Percentiles rank a stretch among this genome's conserved stretches.
phyloP scores from a whole-genome alignment of 305 asterid species.

The Solanum chacoense region DNA sequence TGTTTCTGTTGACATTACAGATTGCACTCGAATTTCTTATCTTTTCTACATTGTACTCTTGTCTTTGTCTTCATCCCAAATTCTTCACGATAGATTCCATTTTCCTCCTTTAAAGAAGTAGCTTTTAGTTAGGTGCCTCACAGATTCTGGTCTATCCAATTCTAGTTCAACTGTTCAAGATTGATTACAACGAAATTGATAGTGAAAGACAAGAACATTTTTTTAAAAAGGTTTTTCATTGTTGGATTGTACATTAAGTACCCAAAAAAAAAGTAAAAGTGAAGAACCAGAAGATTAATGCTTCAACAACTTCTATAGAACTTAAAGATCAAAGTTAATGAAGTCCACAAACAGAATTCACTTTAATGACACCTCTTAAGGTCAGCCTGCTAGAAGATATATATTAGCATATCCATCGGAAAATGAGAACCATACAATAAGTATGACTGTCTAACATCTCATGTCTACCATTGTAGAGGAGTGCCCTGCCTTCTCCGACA shows the following conservation, averaged over 20 bases:
- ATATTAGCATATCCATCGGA: no score
- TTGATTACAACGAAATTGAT: no score
- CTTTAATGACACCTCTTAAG: no score
- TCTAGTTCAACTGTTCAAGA: background rate
- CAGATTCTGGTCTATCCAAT: background rate
- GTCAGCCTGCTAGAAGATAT: no score
- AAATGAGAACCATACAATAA: background rate
- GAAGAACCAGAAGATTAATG: background rate
- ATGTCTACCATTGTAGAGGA: no score
- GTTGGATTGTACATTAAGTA: background rate
- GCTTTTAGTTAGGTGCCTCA: background rate
- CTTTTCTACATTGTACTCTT: background rate
- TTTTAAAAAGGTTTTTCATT: no score
- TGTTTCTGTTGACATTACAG: background rate
- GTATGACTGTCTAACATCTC: background rate
- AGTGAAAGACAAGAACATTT: no score
- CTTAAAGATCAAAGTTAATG: no score
- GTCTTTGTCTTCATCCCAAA: background rate
- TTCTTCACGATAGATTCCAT: background rate
- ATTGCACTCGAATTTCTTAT: background rate
- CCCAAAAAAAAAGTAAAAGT: background rate
- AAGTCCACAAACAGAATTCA: no score
- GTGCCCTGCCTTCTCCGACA: no score
- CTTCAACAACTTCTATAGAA: background rate
- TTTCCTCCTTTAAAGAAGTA: background rate